Conservation (phyloP, 345 rosid species). For the Erysimum cheiranthoides region DNA sequence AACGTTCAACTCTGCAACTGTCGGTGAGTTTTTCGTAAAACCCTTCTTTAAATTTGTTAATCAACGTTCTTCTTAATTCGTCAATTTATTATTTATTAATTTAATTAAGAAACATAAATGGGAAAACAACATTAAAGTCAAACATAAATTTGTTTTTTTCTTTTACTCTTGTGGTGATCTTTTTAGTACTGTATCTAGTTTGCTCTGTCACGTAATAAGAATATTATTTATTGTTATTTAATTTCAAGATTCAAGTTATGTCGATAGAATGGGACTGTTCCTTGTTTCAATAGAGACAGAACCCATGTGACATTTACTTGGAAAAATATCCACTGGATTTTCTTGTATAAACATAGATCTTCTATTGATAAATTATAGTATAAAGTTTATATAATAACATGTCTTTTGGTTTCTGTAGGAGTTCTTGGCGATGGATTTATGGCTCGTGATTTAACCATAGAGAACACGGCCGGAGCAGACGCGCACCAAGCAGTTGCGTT, state of each 20-base stretch:
- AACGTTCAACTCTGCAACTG: slow-evolving; percentile 79
- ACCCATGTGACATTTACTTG: slow-evolving; percentile 28
- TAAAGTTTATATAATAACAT: too few species aligned
- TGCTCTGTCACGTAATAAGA: slow-evolving; percentile 12
- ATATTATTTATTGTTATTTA: not conserved
- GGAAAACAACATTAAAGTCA: slow-evolving; percentile 16
- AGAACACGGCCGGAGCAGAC: slow-evolving; percentile 85
- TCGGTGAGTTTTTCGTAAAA: slow-evolving; percentile 54
- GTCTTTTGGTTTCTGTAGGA: slow-evolving; percentile 57
- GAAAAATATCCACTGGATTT: slow-evolving; percentile 5
- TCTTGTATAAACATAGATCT: not conserved
- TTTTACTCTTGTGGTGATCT: slow-evolving; percentile 16
- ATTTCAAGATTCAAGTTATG: not conserved
- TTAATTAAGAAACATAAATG: not conserved
- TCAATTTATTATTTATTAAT: not conserved
- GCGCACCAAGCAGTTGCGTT: slow-evolving; percentile 96
- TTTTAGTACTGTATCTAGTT: not conserved
- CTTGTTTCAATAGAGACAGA: slow-evolving; percentile 26
- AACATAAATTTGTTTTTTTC: slow-evolving; percentile 17
- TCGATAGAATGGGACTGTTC: slow-evolving; percentile 19
- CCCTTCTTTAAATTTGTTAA: not conserved
- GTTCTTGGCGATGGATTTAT: slow-evolving; percentile 93
- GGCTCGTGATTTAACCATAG: slow-evolving; percentile 83
- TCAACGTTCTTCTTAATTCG: too few species aligned
- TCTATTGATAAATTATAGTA: not conserved